Evolutionary conservation across 331 rosid genomes (phyloP).

Genomic region (Cydonia oblonga): DNA sequence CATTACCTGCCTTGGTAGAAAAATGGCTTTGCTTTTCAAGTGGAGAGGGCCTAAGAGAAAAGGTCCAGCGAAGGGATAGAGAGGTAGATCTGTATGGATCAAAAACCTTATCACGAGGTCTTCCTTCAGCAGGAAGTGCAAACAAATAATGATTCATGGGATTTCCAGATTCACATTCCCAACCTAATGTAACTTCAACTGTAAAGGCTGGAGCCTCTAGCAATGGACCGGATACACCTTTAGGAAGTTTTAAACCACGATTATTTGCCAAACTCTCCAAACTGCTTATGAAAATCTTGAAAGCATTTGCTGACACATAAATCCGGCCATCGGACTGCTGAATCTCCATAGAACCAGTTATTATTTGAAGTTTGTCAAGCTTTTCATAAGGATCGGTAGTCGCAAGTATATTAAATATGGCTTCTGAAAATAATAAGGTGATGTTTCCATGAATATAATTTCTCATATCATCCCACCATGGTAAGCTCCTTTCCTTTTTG

Average conservation of each 20-base stretch:
- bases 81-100: constrained; percentile 96
- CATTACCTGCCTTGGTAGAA: constrained; percentile 25
- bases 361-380: constrained; percentile 79
- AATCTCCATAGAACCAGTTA: constrained; percentile 58
- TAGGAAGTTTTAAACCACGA: constrained; percentile 70
- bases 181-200: constrained; percentile 82
- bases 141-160: constrained; percentile 85
- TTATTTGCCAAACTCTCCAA: constrained; percentile 84
- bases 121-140: constrained; percentile 77
- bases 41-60: constrained; percentile 67
- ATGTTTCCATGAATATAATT: constrained; percentile 85
- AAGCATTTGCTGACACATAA: constrained; percentile 58
- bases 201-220: constrained; percentile 71
- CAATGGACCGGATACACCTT: constrained; percentile 57
- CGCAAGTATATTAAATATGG: constrained; percentile 67
- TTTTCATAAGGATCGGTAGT: constrained; percentile 93
- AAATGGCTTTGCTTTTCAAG: constrained; percentile 33
- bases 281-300: constrained; percentile 71
- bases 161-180: constrained; percentile 92
- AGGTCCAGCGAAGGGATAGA: constrained; percentile 76
- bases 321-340: constrained; percentile 85
- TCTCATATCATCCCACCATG: constrained; percentile 99
- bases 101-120: constrained; percentile 62
- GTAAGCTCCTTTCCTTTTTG: constrained; percentile 85
- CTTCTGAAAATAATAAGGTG: constrained; percentile 58